Evolutionary conservation across 179 eudicot species (phyloP).

Genomic region (Dionaea muscipula): DNA sequence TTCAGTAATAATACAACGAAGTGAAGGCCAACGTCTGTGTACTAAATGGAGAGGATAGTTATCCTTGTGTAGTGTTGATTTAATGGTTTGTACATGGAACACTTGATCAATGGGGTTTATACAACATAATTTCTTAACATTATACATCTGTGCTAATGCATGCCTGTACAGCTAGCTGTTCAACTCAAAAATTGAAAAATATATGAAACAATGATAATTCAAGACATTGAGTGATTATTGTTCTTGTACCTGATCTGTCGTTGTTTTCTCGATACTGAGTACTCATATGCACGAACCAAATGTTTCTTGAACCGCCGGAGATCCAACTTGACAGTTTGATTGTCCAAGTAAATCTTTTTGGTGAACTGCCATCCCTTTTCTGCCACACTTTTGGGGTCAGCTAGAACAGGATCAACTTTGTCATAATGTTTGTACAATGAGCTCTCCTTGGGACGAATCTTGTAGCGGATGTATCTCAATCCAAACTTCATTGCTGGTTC

Average conservation of each 20-base stretch:
- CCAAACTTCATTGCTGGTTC: constrained; percentile 65
- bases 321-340: constrained; percentile 41
- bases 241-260: background rate
- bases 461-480: constrained; percentile 56
- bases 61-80: too few relatives aligned
- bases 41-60: too few relatives aligned
- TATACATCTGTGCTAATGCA: too few relatives aligned
- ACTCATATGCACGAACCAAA: constrained; percentile 43
- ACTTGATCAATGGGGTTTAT: too few relatives aligned
- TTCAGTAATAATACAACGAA: too few relatives aligned
- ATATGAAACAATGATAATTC: too few relatives aligned
- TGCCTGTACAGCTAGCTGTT: too few relatives aligned
- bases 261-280: constrained; percentile 23
- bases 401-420: constrained; percentile 45
- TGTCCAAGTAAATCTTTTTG: constrained; percentile 48
- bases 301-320: constrained; percentile 38
- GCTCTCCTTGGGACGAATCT: constrained; percentile 57
- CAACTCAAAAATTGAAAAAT: too few relatives aligned
- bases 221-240: too few relatives aligned
- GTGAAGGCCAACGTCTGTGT: too few relatives aligned
- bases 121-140: too few relatives aligned
- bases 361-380: constrained; percentile 68
- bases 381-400: constrained; percentile 50
- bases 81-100: too few relatives aligned
- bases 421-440: constrained; percentile 58